phyloP scores from a whole-genome alignment of 768 basidiomycete species.

The Podaxis sp. region DNA sequence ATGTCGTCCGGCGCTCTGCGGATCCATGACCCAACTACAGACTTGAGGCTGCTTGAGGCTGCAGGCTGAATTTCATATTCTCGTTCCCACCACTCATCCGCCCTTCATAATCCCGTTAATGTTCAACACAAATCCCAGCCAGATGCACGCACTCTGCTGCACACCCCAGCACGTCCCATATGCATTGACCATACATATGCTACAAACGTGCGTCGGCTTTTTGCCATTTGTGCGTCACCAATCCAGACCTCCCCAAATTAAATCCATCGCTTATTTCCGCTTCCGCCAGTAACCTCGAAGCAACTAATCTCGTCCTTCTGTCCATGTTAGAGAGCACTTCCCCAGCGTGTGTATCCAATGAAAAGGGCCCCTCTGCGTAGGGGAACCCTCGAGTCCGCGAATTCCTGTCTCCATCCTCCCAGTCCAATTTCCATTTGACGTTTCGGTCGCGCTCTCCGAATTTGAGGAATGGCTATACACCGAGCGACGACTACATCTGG shows the following conservation, averaged over 20 bases:
- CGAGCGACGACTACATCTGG: background rate
- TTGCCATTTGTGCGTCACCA: background rate
- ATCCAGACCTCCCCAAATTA: background rate
- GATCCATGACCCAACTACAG: background rate
- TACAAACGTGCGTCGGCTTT: background rate
- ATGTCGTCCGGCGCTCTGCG: background rate
- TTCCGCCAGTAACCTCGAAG: background rate
- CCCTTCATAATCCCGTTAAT: background rate
- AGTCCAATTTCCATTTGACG: no score
- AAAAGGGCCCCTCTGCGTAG: background rate
- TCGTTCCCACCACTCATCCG: background rate
- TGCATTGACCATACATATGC: background rate
- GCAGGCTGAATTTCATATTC: no score
- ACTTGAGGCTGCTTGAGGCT: background rate
- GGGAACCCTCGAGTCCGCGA: background rate
- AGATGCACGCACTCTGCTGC: background rate
- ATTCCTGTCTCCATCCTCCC: background rate
- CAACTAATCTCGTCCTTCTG: background rate
- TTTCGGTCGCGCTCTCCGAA: background rate
- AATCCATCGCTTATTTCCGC: background rate
- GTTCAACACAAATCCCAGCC: background rate
- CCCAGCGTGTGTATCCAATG: background rate
- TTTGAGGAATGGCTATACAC: background rate
- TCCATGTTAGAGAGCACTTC: background rate
- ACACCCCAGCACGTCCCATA: background rate